These are phyloP conservation scores for Talaromyces sp. DNA, from an alignment of 2,329 filamentous ascomycete species.

Conservation along the genomic window DNA sequence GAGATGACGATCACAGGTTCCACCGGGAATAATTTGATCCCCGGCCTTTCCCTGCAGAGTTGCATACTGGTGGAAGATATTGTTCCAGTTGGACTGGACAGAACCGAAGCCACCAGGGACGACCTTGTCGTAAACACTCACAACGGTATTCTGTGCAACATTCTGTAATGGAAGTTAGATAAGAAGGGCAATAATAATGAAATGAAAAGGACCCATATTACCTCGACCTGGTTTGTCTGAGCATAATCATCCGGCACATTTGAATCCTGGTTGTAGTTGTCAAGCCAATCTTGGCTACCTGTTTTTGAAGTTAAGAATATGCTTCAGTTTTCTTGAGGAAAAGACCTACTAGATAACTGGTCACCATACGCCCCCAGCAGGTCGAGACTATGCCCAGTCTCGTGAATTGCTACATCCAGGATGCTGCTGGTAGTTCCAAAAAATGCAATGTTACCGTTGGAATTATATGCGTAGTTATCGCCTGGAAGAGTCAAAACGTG, in stretches of 20 bases:
- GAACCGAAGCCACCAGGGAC: conserved; percentile 9
- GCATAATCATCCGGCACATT: conserved; percentile 9
- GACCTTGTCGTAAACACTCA: conserved; percentile 10
- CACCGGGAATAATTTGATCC: conserved; percentile 4
- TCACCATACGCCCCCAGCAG: conserved; percentile 9
- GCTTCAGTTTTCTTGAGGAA: not conserved
- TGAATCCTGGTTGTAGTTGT: conserved; percentile 10
- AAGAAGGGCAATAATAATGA: not conserved
- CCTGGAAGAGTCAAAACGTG: conserved; percentile 7
- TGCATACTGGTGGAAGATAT: conserved; percentile 11
- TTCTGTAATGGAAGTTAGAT: conserved; percentile 1
- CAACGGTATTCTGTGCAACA: conserved; percentile 9
- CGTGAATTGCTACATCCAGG: conserved; percentile 9
- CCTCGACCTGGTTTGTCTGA: conserved; percentile 7
- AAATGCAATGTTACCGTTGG: conserved; percentile 8
- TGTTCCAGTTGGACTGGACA: conserved; percentile 6
- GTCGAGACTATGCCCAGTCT: conserved; percentile 10
- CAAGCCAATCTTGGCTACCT: conserved; percentile 9
- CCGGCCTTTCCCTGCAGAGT: conserved; percentile 7
- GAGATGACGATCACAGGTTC: conserved; percentile 7
- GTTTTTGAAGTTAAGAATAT: not conserved
- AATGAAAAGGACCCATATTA: not conserved
- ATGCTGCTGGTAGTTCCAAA: conserved; percentile 6
- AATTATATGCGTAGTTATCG: conserved; percentile 2
- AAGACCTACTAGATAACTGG: not conserved